A percentile compares a stretch with the other conserved stretches of the same genome.
These are phyloP conservation scores for Fusarium nygamai DNA, from an alignment of 2,329 filamentous ascomycete genomes.

Conservation along the genomic window DNA sequence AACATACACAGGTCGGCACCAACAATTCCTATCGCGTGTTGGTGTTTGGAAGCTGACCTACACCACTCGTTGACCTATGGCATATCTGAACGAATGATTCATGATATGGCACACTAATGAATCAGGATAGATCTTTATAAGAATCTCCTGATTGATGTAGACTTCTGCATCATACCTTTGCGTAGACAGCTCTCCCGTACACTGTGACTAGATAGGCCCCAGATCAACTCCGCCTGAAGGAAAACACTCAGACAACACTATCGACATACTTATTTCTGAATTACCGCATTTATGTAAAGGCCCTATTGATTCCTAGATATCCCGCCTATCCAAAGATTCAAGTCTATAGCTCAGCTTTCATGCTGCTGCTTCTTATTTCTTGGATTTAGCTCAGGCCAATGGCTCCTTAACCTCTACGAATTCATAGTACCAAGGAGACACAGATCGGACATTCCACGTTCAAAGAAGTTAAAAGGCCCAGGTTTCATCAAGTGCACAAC, in stretches of 20 bases:
- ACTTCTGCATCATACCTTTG: neutral
- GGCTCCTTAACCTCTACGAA: neutral
- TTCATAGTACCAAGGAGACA: neutral
- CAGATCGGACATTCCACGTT: neutral
- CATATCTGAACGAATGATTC: neutral
- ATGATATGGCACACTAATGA: neutral
- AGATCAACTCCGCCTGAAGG: neutral
- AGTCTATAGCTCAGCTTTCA: neutral
- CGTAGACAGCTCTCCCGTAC: neutral
- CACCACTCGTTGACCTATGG: neutral
- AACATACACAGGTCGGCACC: neutral
- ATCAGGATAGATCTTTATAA: neutral
- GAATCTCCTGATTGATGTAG: neutral
- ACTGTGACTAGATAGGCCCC: neutral
- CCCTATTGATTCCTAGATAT: too few species aligned
- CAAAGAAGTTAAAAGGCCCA: neutral
- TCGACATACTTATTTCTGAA: neutral
- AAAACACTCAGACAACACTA: neutral
- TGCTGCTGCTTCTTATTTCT: neutral
- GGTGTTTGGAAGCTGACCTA: neutral
- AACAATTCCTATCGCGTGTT: neutral
- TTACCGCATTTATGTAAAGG: too few species aligned
- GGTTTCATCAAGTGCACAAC: neutral
- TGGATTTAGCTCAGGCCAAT: too few species aligned
- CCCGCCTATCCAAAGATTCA: neutral